Evolutionary conservation across 176 grass and related monocot genomes (phyloP), one percentile per base, ranked within the genome.

Genomic region (Carex littledalei): DNA sequence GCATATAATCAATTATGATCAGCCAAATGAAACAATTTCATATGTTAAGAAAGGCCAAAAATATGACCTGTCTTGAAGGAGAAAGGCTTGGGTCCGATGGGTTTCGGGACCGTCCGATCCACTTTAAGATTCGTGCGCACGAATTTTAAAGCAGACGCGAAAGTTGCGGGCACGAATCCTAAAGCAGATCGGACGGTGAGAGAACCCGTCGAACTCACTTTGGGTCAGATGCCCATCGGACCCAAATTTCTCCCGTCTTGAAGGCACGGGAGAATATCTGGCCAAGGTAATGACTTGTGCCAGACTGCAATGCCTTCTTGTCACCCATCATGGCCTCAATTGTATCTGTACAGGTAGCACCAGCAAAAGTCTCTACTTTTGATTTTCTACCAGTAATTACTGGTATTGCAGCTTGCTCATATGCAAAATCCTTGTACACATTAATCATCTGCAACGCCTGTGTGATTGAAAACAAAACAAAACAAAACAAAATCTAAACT

Each of bases 261-360:
- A 98, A 98, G 59, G 95, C 95, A 85, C 88, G 88, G 63, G 93
- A 98, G 84, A 98, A 98, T 59, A 95, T 98, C 77, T 95, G 95
- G 34, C 95, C 95, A 24, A 98, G 92, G 56, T 98, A 93, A 83
- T 98, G 95, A 77, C 95, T 98, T 45, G 95, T 98, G 82, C 93
- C 93, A 89, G 92, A 92, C 86, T 98, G 95, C 87, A 98, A 94
- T 67, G 95, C 95, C 80, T 91, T 94, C 85, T 66, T 94, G 77
- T 93, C 95, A 76, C 95, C 95, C 95, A 98, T 98, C 95, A 98
- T 98, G 87, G 92, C 95, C 88, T 98, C 95, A 87, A 98, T 98
- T 85, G 95, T 98, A 82, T 98, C 93, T 2, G 95, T 98, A 53
- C 83, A 70, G 86, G 84, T 69, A 63, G 95, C 95, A 83, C 95